Evolutionary conservation across 768 basidiomycete genomes (phyloP), one percentile per base, ranked within the genome.

Genomic region (Mycena kentingensis): DNA sequence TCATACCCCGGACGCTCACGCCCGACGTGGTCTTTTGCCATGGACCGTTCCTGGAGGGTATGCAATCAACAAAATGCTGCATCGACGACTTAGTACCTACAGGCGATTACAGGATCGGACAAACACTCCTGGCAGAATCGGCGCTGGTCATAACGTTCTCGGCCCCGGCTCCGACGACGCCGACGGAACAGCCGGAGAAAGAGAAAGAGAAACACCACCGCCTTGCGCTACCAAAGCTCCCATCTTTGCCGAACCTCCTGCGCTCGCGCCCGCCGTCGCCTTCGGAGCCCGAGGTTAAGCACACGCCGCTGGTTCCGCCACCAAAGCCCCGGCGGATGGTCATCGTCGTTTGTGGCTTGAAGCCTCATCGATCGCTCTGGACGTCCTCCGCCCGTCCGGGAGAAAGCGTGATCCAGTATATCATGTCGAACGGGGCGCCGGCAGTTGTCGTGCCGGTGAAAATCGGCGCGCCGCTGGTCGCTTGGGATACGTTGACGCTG

Each of bases 1-100:
- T 81, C 60, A 85, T 84, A 49, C 83, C 80, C 1, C 73, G 84
- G 34, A 73, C 74, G 21, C 80, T 85, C 77, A 83, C 75, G 65
- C 84, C 85, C 24, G 85, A 87, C 65, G 69, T 86, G 8, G 67
- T 84, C 11, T 85, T 85, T 60, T 84, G 80, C 51, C 82, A 86
- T 63, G 81, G 81, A 3, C 84, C 83, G 7, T 86, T 85, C 69
- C 69, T 85, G 28, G 68, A 70, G 63, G 82, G 82, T 77, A 51
- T 49, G 67, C 24, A 18, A 10, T 24, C 34, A 25, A 48, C 11
- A 15, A 18, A 24, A 27, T 16, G 13, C 11, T 27, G 25, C 19
- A 31, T 31, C 6, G 39, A 44, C 34, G 22, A 19, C 16, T 48
- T 28, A 27, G 1, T 7, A 16, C 7, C 27, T 45, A 38, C 42